A percentile compares a stretch with the other conserved stretches of the same genome.
These are phyloP conservation scores for Cyphellophora europaea DNA, from an alignment of 2,329 filamentous ascomycete genomes.

Conservation along the genomic window DNA sequence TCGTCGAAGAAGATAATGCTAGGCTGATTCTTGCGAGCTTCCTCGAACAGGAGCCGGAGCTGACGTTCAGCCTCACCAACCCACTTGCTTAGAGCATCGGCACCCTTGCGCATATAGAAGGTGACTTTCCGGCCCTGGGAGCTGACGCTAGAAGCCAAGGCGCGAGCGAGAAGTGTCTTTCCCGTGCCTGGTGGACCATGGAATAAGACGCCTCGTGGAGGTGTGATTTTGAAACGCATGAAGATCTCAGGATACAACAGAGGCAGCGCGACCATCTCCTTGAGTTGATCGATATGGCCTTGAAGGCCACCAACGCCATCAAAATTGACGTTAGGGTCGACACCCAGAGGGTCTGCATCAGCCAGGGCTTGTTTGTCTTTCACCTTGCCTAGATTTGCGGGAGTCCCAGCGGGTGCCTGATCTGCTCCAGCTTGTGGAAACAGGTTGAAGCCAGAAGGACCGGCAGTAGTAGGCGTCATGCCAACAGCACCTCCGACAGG, in stretches of 20 bases:
- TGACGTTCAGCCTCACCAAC: conserved; percentile 97
- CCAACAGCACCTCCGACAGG: conserved; percentile 51
- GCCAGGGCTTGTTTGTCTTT: conserved; percentile 87
- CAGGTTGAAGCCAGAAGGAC: conserved; percentile 42
- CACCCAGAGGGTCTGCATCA: conserved; percentile 87
- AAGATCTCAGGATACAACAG: conserved; percentile 94
- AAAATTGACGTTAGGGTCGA: conserved; percentile 87
- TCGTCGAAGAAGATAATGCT: conserved; percentile 99
- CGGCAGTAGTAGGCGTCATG: conserved; percentile 50
- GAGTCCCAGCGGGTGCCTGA: conserved; percentile 49
- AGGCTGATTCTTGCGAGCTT: conserved; percentile 88
- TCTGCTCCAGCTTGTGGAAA: conserved; percentile 48
- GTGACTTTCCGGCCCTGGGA: conserved; percentile 88
- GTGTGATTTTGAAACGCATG: conserved; percentile 80
- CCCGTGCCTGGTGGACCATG: conserved; percentile 95
- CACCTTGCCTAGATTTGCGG: conserved; percentile 83
- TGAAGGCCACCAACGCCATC: conserved; percentile 87
- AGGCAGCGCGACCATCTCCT: conserved; percentile 96
- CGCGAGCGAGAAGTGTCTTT: conserved; percentile 92
- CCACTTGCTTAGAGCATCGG: conserved; percentile 96
- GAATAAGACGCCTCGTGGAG: conserved; percentile 88
- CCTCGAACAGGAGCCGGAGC: conserved; percentile 84
- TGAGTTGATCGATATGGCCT: conserved; percentile 90
- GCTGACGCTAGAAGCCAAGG: conserved; percentile 82
- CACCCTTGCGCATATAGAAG: conserved; percentile 99